Base-by-base conservation (phyloP, 2,329 filamentous ascomycete species). In the Colletotrichum eremochloae region DNA sequence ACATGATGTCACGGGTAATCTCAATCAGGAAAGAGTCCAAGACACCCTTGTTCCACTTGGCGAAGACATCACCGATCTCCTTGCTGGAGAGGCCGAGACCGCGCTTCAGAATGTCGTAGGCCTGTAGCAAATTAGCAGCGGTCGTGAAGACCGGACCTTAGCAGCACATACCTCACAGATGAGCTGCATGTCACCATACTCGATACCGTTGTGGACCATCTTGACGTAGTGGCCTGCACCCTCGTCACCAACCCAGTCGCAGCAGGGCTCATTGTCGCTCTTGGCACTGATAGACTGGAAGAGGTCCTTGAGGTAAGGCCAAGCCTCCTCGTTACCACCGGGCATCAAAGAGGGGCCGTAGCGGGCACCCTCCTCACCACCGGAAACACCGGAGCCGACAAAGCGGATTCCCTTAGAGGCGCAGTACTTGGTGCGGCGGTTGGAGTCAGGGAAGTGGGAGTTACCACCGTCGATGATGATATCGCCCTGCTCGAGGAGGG, bases 121-220 rank as follows among this genome's bases (percentile, higher is more conserved):
- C 96, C 96, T 98, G 38, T 15, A 58, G 24, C 48, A 18, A 53
- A 68, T 81, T 63, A 81, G 76, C 42, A 36, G 46, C 24, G 12
- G 18, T 40, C 3, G 5, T 7, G 15, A 8, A 53, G 11, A 11
- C n/a, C 33, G 18, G 15, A 18, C 14, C 42, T 31, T 31, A 18
- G 58, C 20, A 38, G 12, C 12, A 71, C 90, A 79, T 86, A 97
- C 96, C 92, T 99, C 96, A 86, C 93, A 97, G 84, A 99, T 99
- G 81, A 99, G 90, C 90, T 99, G 96, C 96, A 99, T 99, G 88
- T 99, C 96, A 91, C 96, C 96, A 84, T 99, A 99, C 88, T 99
- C 96, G 80, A 99, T 99, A 90, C 96, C 96, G 87, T 99, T 99
- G 93, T 99, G 96, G 76, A 99, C 96, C 96, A 99, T 99, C 94